Evolutionary conservation across 83 land plant genomes (phyloP), one percentile per base, ranked within the genome.

Genomic region (Picea abies): DNA sequence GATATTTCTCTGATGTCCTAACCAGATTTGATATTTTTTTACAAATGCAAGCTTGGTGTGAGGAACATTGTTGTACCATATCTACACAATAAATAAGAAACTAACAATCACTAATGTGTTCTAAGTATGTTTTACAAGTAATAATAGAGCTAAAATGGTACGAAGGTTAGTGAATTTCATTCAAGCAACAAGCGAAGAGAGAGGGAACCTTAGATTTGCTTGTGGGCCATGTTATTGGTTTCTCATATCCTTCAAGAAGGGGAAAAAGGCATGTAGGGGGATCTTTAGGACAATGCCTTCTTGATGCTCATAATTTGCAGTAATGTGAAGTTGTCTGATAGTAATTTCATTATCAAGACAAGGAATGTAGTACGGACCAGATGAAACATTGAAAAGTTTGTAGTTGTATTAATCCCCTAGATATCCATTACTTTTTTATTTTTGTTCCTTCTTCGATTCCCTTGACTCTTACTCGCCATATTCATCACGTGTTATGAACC

Each of bases 251-350:
- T 56, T 93, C 89, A 41, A 95, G 97, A 79, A 96, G 86, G 26
- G 95, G 92, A 80, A 96, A 90, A 69, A 96, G 90, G 76, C 98
- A 96, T 49, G 89, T 92, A 39, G 95, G 95, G 4, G 87, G 84
- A 65, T 73, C 87, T 9, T 91, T 90, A 35, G 94, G 94, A 61
- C 98, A 96, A 66, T 96, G 98, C 71, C 98, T 90, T 96, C 98
- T 26, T 95, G 81, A 78, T 96, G 98, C 80, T 96, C 95, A 81
- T 92, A 96, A 69, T 94, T 97, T 80, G 89, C 89, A 10, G 93
- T 91, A 75, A 83, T 86, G 25, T 9, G 85, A 70, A 96, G 95
- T 29, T 79, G 84, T 87, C 82, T 85, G 56, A 96, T 93, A n/a
- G 98, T 95, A 66, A 84, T 41, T 73, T 56, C 73, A 85, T 96